These are phyloP conservation scores for Rhodomyrtus psidioides DNA, from an alignment of 441 rosid species.

Conservation along the genomic window DNA sequence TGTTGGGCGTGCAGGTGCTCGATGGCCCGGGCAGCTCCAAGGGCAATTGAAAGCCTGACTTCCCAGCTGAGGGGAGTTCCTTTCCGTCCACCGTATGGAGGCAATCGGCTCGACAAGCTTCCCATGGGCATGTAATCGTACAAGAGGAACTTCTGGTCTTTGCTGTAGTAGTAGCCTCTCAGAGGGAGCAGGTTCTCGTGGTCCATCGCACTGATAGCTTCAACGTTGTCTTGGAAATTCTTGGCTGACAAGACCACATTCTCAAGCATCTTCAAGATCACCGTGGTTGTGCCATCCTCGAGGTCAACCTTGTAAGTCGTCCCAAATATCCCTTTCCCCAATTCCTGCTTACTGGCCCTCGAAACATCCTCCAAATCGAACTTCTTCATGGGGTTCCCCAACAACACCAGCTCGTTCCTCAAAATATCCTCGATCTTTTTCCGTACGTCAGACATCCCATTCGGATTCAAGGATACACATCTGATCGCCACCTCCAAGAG, in stretches of 20 bases:
- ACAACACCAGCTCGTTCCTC: not conserved
- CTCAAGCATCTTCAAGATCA: not conserved
- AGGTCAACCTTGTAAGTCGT: not conserved
- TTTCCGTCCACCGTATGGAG: too few relatives aligned
- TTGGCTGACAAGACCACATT: not conserved
- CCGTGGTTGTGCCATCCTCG: not conserved
- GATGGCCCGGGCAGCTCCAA: too few relatives aligned
- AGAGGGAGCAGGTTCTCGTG: not conserved
- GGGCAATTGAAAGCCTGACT: too few relatives aligned
- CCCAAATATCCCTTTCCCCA: not conserved
- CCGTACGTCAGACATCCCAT: too few relatives aligned
- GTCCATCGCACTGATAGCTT: not conserved
- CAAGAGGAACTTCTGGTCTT: not conserved
- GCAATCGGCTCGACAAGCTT: too few relatives aligned
- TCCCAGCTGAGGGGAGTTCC: too few relatives aligned
- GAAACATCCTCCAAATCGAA: not conserved
- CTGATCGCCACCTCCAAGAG: not conserved
- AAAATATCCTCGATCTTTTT: too few relatives aligned
- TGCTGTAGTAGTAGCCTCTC: not conserved
- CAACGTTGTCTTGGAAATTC: not conserved
- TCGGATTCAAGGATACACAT: not conserved
- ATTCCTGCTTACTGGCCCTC: not conserved
- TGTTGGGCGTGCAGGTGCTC: too few relatives aligned
- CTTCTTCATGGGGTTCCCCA: not conserved
- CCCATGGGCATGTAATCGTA: not conserved